These are phyloP conservation scores for Cryphonectria naterciae DNA, from an alignment of 2,329 filamentous ascomycete species.

Conservation along the genomic window DNA sequence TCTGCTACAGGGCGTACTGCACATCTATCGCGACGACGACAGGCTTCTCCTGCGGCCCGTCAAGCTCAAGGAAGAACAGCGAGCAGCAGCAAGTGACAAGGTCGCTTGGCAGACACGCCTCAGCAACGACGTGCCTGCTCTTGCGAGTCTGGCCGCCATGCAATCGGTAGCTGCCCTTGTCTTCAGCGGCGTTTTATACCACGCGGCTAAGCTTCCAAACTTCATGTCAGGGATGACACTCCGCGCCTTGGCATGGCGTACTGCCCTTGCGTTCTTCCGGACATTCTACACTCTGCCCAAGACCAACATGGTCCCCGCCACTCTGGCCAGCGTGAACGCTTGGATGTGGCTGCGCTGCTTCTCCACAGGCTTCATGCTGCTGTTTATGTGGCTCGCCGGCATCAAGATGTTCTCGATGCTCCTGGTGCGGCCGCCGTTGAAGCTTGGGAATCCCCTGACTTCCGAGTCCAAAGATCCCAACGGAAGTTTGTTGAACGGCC, in stretches of 20 bases:
- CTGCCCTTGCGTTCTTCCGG: constrained; percentile 71
- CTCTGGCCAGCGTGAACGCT: constrained; percentile 41
- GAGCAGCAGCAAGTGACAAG: constrained; percentile 31
- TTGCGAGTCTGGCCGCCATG: constrained; percentile 45
- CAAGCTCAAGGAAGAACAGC: constrained; percentile 33
- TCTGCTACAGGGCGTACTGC: constrained; percentile 67
- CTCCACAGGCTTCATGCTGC: constrained; percentile 67
- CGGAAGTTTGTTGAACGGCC: constrained; percentile 80
- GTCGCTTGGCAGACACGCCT: constrained; percentile 42
- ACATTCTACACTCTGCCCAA: constrained; percentile 77
- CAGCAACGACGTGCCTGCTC: constrained; percentile 43
- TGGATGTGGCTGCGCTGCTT: constrained; percentile 49
- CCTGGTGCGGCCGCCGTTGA: constrained; percentile 78
- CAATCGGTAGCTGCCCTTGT: constrained; percentile 53
- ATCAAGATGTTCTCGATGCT: constrained; percentile 82
- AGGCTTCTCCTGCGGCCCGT: constrained; percentile 56
- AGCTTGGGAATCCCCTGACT: constrained; percentile 83
- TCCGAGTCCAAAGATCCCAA: constrained; percentile 88
- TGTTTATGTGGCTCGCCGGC: constrained; percentile 74
- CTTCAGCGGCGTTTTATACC: constrained; percentile 61
- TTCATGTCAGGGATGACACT: constrained; percentile 40
- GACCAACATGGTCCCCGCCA: constrained; percentile 64
- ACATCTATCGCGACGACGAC: constrained; percentile 77
- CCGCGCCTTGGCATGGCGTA: constrained; percentile 67
- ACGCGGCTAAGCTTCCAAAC: constrained; percentile 7